Evolutionary conservation across 2,329 filamentous ascomycete genomes (phyloP).

Genomic region (Verticillium nonalfalfae): DNA sequence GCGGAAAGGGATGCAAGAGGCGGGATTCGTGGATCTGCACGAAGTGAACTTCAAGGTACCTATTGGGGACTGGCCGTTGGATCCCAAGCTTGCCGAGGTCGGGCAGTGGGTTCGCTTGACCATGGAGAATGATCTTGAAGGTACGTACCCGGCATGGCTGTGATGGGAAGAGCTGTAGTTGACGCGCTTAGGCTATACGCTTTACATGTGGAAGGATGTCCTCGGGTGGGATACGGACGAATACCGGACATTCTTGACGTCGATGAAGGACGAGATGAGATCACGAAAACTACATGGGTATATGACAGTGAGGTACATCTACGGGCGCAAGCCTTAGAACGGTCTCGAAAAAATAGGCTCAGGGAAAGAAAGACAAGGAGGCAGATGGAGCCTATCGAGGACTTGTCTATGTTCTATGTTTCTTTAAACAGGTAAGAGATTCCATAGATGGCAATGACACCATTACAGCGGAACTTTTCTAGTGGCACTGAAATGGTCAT

Average conservation of each 20-base stretch:
- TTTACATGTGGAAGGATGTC: constrained; percentile 3
- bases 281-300: constrained; percentile 2
- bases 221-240: constrained; percentile 2
- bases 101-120: not conserved
- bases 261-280: constrained; percentile 1
- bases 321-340: not conserved
- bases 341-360: too few species aligned
- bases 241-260: constrained; percentile 3
- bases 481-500: too few species aligned
- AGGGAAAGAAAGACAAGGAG: too few species aligned
- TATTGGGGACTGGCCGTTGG: constrained; percentile 21
- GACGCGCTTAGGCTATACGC: not conserved
- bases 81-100: constrained; percentile 16
- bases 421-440: too few species aligned
- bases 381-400: too few species aligned
- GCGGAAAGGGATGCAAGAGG: constrained; percentile 8
- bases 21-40: constrained; percentile 8
- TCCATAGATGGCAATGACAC: too few species aligned
- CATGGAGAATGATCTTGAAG: not conserved
- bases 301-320: constrained; percentile 2
- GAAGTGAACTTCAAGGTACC: constrained; percentile 7
- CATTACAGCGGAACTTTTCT: too few species aligned
- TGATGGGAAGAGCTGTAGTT: constrained; percentile 14
- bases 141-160: constrained; percentile 23
- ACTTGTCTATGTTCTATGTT: too few species aligned